A percentile compares a stretch with the other conserved stretches of the same genome.
These are phyloP conservation scores for Tilletia horrida DNA, from an alignment of 1,284 basidiomycete species.

Conservation along the genomic window DNA sequence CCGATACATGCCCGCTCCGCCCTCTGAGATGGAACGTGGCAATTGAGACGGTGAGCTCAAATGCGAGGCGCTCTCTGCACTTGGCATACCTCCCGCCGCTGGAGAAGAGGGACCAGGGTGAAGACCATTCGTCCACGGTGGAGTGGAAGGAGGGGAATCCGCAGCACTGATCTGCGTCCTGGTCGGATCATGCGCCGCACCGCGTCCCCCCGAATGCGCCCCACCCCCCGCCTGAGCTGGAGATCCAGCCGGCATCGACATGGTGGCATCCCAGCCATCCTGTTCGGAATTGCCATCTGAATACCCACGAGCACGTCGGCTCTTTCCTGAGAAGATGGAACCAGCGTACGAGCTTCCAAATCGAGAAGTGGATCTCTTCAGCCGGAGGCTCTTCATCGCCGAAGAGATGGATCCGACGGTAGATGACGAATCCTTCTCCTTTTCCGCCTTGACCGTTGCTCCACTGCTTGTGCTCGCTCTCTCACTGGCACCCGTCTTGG, in stretches of 20 bases:
- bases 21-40: conserved; percentile 10
- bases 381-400: background rate
- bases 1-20: background rate
- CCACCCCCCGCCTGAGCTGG: background rate
- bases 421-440: conserved; percentile 27
- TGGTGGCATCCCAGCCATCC: background rate
- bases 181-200: background rate
- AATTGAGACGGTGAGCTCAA: background rate
- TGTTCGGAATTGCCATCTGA: conserved; percentile 2
- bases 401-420: conserved; percentile 21
- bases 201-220: background rate
- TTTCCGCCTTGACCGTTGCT: conserved; percentile 22
- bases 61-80: no score
- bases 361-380: background rate
- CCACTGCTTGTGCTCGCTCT: conserved; percentile 25
- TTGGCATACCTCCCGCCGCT: no score
- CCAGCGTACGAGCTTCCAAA: conserved; percentile 12
- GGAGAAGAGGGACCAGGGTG: no score
- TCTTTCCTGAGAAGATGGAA: conserved; percentile 14
- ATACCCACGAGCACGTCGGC: conserved; percentile 4
- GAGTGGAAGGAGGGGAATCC: background rate
- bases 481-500: background rate
- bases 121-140: background rate
- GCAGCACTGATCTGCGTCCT: conserved; percentile 3
- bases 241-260: conserved; percentile 2